Evolutionary conservation across 306 rosid genomes (phyloP).

Genomic region (Elaeagnus macrophylla): DNA sequence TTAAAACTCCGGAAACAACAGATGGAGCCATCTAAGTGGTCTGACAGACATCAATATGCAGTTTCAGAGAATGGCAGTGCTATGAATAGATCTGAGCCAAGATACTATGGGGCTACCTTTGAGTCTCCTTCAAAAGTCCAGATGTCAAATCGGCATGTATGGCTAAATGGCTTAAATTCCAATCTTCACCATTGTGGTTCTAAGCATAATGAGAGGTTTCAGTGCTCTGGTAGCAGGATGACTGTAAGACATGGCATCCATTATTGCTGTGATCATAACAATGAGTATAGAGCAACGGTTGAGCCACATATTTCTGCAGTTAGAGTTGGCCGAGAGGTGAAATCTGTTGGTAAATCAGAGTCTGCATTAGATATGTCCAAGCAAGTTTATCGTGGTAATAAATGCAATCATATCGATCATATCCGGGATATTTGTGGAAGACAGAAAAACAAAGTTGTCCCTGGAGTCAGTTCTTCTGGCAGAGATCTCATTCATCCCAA

Average conservation of each 20-base stretch:
- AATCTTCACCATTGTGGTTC: conserved; percentile 56
- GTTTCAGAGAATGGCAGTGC: conserved; percentile 46
- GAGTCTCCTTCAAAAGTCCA: conserved; percentile 45
- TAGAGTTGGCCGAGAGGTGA: conserved; percentile 50
- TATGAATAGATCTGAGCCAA: conserved; percentile 44
- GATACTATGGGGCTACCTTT: conserved; percentile 51
- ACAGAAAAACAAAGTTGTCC: conserved; percentile 50
- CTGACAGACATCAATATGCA: conserved; percentile 50
- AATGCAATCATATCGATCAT: conserved; percentile 48
- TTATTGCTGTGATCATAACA: conserved; percentile 67
- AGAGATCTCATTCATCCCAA: conserved; percentile 60
- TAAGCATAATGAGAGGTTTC: conserved; percentile 58
- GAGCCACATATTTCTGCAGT: conserved; percentile 50
- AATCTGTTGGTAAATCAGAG: conserved; percentile 46
- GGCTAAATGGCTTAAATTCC: conserved; percentile 48
- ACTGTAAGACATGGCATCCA: conserved; percentile 55
- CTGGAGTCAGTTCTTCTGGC: conserved; percentile 41
- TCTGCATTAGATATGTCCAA: conserved; percentile 51
- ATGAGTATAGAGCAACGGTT: conserved; percentile 53
- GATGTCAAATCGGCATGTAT: conserved; percentile 42
- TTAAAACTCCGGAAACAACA: conserved; percentile 59
- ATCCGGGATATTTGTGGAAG: conserved; percentile 59
- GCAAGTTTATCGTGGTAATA: conserved; percentile 52
- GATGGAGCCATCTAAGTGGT: conserved; percentile 62
- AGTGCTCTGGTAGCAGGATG: conserved; percentile 45